Evolutionary conservation across 2,329 filamentous ascomycete genomes (phyloP).

Genomic region (Didymellaceae sp.): DNA sequence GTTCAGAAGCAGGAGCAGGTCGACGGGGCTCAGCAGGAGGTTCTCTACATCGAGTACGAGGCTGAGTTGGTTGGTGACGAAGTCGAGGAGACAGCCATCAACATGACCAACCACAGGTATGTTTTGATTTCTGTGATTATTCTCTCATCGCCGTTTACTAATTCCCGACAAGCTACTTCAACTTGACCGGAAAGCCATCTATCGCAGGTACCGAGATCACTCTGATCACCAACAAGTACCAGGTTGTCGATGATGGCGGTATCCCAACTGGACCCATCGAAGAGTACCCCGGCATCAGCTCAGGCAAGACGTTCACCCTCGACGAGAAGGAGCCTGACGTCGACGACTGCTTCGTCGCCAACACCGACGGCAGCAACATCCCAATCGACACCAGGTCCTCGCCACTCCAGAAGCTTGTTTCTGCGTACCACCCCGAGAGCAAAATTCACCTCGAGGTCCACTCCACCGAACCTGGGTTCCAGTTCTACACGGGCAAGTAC

Average conservation of each 20-base stretch:
- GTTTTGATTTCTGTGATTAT: constrained; percentile 24
- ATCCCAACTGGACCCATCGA: constrained; percentile 76
- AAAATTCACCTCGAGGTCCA: constrained; percentile 83
- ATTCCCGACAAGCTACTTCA: constrained; percentile 64
- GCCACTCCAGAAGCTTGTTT: constrained; percentile 71
- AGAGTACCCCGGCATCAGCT: constrained; percentile 68
- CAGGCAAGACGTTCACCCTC: constrained; percentile 73
- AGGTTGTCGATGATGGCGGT: constrained; percentile 73
- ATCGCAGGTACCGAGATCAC: constrained; percentile 68
- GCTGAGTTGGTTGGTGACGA: constrained; percentile 76
- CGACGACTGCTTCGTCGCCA: constrained; percentile 89
- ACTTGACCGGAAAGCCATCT: constrained; percentile 64
- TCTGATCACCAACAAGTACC: constrained; percentile 67
- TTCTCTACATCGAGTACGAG: constrained; percentile 89
- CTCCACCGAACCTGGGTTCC: constrained; percentile 94
- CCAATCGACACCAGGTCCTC: constrained; percentile 59
- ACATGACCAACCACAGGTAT: constrained; percentile 94
- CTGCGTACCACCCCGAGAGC: constrained; percentile 75
- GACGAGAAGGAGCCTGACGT: constrained; percentile 75
- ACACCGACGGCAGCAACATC: constrained; percentile 63
- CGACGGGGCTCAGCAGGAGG: constrained; percentile 68
- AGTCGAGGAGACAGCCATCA: constrained; percentile 87
- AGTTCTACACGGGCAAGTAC: constrained; percentile 92
- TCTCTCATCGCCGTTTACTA: not conserved
- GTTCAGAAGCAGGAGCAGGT: constrained; percentile 72